Evolutionary conservation across 805 yeast species (phyloP).

Genomic region (Pichia nanzhaoensis): DNA sequence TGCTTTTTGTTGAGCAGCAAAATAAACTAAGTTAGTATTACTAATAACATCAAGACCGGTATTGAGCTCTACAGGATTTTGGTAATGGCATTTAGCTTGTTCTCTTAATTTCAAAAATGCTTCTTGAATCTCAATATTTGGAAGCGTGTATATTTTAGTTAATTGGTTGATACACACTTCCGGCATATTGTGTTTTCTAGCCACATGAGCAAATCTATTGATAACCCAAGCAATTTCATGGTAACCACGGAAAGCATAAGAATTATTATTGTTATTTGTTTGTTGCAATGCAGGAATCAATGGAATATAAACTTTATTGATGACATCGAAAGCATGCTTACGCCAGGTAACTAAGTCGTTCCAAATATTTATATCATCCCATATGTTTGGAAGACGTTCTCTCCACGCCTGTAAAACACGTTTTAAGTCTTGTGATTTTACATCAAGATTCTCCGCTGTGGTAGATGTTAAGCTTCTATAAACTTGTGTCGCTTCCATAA

Average conservation of each 20-base stretch:
- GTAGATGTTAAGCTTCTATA: conserved; percentile 83
- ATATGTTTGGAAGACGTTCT: conserved; percentile 88
- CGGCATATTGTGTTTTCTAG: conserved; percentile 92
- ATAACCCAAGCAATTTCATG: conserved; percentile 99
- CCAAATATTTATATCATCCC: conserved; percentile 99
- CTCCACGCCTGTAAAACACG: conserved; percentile 97
- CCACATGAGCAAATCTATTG: conserved; percentile 96
- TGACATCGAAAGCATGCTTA: conserved; percentile 95
- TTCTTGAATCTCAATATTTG: conserved; percentile 97
- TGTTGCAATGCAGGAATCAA: conserved; percentile 81
- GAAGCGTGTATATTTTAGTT: conserved; percentile 89
- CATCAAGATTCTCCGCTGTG: conserved; percentile 85
- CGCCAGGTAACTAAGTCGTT: conserved; percentile 97
- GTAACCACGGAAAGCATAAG: conserved; percentile 95
- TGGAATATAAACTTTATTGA: conserved; percentile 90
- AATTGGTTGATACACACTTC: conserved; percentile 92
- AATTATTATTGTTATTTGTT: conserved; percentile 64
- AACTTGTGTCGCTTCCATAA: conserved; percentile 94
- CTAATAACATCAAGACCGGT: conserved; percentile 96
- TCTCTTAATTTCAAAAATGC: conserved; percentile 93
- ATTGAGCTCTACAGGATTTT: conserved; percentile 80
- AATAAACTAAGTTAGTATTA: conserved; percentile 91
- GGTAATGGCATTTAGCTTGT: conserved; percentile 96
- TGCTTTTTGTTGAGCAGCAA: conserved; percentile 96
- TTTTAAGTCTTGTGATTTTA: conserved; percentile 88